A percentile compares a stretch with the other conserved stretches of the same genome.
These are phyloP conservation scores for Coniella vitis DNA, from an alignment of 2,329 filamentous ascomycete genomes.

Conservation along the genomic window DNA sequence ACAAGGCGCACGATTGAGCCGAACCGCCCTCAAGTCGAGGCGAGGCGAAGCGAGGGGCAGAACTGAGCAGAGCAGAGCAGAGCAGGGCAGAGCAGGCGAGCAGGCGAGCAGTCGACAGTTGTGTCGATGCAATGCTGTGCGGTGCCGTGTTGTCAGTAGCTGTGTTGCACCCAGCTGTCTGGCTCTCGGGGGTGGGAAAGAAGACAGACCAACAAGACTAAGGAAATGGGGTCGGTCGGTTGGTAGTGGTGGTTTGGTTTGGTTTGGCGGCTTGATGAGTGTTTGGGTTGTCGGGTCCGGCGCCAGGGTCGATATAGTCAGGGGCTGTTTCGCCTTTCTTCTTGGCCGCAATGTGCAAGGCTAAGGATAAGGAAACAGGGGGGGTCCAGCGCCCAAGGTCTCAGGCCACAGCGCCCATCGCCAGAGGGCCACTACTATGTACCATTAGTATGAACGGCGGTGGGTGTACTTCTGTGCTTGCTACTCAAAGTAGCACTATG, in stretches of 20 bases:
- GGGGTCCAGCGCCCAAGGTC: not conserved
- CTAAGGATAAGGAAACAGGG: not conserved
- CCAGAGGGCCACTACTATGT: not conserved
- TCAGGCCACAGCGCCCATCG: not conserved
- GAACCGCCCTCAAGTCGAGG: not conserved
- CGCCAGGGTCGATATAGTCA: not conserved
- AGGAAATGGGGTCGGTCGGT: not conserved
- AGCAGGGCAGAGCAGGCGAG: not conserved
- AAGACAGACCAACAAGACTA: too few species aligned
- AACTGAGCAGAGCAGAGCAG: not conserved
- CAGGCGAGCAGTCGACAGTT: not conserved
- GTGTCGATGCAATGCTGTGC: not conserved
- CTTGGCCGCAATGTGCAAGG: constrained; percentile 1
- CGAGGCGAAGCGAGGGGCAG: not conserved
- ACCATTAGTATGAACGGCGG: too few species aligned
- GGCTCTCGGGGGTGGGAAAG: too few species aligned
- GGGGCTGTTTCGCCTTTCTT: constrained; percentile 9
- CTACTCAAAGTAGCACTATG: too few species aligned
- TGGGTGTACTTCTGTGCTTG: too few species aligned
- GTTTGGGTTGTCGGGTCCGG: not conserved
- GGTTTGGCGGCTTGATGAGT: not conserved
- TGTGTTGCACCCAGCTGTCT: too few species aligned
- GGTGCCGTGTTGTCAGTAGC: too few species aligned
- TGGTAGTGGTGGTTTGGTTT: not conserved
- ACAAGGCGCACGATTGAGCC: not conserved